Conservation (phyloP, 2,329 filamentous ascomycete species). For the Sarocladium oryzae region DNA sequence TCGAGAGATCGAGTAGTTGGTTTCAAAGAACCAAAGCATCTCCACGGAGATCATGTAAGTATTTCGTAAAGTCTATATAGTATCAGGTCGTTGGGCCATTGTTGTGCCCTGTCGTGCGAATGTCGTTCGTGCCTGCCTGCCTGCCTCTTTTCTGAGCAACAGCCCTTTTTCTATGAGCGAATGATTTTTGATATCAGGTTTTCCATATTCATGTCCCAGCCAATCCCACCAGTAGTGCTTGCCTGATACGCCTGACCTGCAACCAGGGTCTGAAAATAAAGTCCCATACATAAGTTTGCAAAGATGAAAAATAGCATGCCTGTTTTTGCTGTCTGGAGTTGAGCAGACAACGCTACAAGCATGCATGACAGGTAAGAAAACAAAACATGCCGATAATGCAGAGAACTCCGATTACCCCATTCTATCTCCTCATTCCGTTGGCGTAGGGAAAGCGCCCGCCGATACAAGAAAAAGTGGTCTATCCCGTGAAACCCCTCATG, state of each 20-base stretch:
- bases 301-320: not conserved
- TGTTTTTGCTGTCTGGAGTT: too few species aligned
- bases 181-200: not conserved
- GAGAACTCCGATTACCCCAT: not conserved
- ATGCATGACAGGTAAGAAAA: not conserved
- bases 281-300: not conserved
- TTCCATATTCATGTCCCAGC: not conserved
- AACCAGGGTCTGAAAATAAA: not conserved
- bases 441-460: not conserved
- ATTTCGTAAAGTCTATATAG: slow-evolving; percentile 7
- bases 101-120: not conserved
- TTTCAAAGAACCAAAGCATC: not conserved
- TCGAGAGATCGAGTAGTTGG: too few species aligned
- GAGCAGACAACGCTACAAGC: not conserved
- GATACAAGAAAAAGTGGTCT: not conserved
- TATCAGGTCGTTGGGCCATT: not conserved
- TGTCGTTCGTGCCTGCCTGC: not conserved
- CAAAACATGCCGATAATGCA: not conserved
- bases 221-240: not conserved
- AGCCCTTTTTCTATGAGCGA: not conserved
- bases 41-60: slow-evolving; percentile 1
- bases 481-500: not conserved
- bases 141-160: not conserved
- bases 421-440: not conserved
- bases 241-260: not conserved